Evolutionary conservation across 73 alveolate species (phyloP).

Genomic region (Effrenium voratum): DNA sequence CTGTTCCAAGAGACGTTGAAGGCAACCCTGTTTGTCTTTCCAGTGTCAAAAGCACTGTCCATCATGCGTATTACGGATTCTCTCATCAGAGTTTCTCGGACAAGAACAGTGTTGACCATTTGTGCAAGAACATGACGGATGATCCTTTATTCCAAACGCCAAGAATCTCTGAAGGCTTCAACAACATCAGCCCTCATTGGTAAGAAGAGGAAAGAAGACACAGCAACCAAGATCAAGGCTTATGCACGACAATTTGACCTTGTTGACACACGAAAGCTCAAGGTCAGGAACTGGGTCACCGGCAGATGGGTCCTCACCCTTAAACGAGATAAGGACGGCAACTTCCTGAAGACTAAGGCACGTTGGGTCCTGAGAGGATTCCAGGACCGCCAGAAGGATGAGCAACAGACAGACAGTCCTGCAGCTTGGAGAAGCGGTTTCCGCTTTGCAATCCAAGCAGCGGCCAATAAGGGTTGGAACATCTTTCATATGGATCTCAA

Average conservation of each 20-base stretch:
- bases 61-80: background rate
- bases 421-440: slow-evolving; percentile 34
- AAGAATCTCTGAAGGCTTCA: too few species aligned
- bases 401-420: slow-evolving; percentile 29
- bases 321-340: slow-evolving; percentile 41
- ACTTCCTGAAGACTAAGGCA: slow-evolving; percentile 30
- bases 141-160: too few species aligned
- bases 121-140: background rate
- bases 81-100: background rate
- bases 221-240: background rate
- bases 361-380: slow-evolving; percentile 73
- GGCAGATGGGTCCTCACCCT: slow-evolving; percentile 62
- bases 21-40: background rate
- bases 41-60: background rate
- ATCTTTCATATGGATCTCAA: slow-evolving; percentile 30
- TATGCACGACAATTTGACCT: background rate
- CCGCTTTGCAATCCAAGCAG: slow-evolving; percentile 7
- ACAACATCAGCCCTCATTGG: background rate
- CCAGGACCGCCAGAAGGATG: background rate
- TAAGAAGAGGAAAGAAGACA: background rate
- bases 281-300: background rate
- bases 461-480: background rate
- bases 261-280: background rate
- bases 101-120: background rate
- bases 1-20: background rate